Conservation (phyloP, 1,284 basidiomycete genomes). For the Fomes fomentarius region DNA sequence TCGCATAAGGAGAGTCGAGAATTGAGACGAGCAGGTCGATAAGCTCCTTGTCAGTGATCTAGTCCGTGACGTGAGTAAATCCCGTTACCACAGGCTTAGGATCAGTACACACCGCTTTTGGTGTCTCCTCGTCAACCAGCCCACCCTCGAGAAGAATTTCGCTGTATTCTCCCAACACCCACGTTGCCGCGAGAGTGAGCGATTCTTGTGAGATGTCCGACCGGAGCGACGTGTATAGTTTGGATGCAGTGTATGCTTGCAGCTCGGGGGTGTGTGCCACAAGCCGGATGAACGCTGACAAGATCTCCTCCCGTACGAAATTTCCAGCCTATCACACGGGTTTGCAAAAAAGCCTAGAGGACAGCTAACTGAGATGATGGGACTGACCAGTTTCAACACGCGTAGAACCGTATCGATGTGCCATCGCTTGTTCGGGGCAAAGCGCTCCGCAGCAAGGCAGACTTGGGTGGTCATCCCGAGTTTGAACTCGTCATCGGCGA, state of each 20-base stretch:
- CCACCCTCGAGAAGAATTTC: conserved; percentile 90
- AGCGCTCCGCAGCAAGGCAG: conserved; percentile 93
- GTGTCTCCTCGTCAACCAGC: conserved; percentile 85
- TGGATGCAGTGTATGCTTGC: conserved; percentile 94
- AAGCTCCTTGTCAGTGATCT: conserved; percentile 83
- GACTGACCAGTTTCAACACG: conserved; percentile 85
- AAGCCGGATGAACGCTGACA: conserved; percentile 94
- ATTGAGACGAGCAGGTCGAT: conserved; percentile 88
- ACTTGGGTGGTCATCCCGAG: conserved; percentile 98
- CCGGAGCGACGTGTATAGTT: conserved; percentile 87
- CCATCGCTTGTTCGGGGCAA: conserved; percentile 98
- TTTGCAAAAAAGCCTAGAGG: neutral
- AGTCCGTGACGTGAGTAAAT: neutral
- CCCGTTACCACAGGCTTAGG: neutral
- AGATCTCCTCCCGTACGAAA: conserved; percentile 95
- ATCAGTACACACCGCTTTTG: conserved; percentile 57
- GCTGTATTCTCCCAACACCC: conserved; percentile 97
- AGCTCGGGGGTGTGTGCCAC: conserved; percentile 97
- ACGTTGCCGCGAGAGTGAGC: conserved; percentile 90
- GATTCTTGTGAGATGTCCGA: conserved; percentile 97
- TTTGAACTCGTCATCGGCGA: conserved; percentile 99
- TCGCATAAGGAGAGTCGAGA: conserved; percentile 94
- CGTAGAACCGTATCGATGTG: conserved; percentile 98
- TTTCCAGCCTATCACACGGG: conserved; percentile 83
- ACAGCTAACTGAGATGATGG: too few species aligned